Percentiles rank a stretch among this genome's conserved stretches.
Conservation (phyloP, 2,329 filamentous ascomycete genomes). For the Alternaria gansuensis region DNA sequence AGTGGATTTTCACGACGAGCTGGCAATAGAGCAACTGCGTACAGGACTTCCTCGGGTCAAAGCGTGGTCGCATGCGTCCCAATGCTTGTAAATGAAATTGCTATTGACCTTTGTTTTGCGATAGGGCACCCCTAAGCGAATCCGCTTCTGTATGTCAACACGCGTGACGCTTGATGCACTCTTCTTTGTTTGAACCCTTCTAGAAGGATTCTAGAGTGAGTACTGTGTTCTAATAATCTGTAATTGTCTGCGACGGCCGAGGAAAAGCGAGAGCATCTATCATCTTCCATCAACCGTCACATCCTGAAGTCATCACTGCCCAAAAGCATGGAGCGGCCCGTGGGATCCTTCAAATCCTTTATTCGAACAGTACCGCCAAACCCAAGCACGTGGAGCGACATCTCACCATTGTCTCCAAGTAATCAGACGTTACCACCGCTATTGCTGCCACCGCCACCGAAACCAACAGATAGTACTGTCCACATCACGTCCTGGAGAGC, state of each 20-base stretch:
- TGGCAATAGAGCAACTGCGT: background rate
- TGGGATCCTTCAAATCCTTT: conserved; percentile 47
- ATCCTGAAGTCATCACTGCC: conserved; percentile 39
- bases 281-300: conserved; percentile 34
- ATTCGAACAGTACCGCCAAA: conserved; percentile 36
- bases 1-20: background rate
- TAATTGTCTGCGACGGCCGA: conserved; percentile 32
- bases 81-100: conserved; percentile 9
- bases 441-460: conserved; percentile 8
- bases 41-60: conserved; percentile 5
- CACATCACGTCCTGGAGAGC: conserved; percentile 39
- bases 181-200: conserved; percentile 47
- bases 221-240: conserved; percentile 14
- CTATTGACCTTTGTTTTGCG: conserved; percentile 40
- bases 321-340: conserved; percentile 47
- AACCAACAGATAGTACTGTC: conserved; percentile 11
- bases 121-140: conserved; percentile 20
- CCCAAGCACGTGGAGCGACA: conserved; percentile 28
- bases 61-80: conserved; percentile 8
- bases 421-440: conserved; percentile 6
- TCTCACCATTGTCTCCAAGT: conserved; percentile 26
- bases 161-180: conserved; percentile 25
- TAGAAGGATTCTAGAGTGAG: conserved; percentile 32
- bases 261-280: conserved; percentile 34
- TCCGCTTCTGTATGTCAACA: conserved; percentile 31